Base-by-base conservation (phyloP, 768 basidiomycete genomes). In the Lanmaoa rubissima region DNA sequence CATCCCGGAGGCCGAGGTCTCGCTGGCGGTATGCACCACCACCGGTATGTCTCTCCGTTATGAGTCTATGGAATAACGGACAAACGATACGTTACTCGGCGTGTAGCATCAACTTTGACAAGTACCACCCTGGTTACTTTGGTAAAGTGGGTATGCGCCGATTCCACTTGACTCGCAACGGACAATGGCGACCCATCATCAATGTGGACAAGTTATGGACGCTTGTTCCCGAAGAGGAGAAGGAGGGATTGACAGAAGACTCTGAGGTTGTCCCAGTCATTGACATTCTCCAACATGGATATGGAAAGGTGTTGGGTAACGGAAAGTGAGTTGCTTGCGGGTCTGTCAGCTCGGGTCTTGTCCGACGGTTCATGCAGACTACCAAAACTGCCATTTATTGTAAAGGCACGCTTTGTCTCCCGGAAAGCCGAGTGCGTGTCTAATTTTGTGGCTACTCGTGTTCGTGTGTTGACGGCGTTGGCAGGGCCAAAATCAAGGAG, bases 1-100 rank as follows among this genome's bases (percentile, higher is more conserved):
- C 96, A 98, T 75, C 97, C 97, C 54, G 97, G 97, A 81, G 97
- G 97, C 92, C 93, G 97, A 78, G 97, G 97, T 97, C 91, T 98
- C 73, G 93, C 94, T 80, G 97, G 97, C 93, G 97, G 97, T 86
- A 82, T 87, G 79, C 96, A 98, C 80, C 97, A 99, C 83, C 97
- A 99, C 87, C 81, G 91, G 91, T 92, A 71, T 69, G 90, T 80
- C 45, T 19, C 53, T 46, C 59, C 21, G 17, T 34, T 42, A 41
- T 32, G 36, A 31, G 9, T 21, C 31, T 24, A 17, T 44, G 40
- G 21, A 31, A 19, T 17, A 1, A 45, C 7, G 19, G 42, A 3
- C 35, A 48, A 52, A 48, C 36, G 46, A 26, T 13, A 10, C 34
- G 26, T 42, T 13, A 51, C 49, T 31, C 46, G 52, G 55, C 36